Evolutionary conservation across 306 rosid genomes (phyloP).

Genomic region (Cotoneaster glaucophyllus): DNA sequence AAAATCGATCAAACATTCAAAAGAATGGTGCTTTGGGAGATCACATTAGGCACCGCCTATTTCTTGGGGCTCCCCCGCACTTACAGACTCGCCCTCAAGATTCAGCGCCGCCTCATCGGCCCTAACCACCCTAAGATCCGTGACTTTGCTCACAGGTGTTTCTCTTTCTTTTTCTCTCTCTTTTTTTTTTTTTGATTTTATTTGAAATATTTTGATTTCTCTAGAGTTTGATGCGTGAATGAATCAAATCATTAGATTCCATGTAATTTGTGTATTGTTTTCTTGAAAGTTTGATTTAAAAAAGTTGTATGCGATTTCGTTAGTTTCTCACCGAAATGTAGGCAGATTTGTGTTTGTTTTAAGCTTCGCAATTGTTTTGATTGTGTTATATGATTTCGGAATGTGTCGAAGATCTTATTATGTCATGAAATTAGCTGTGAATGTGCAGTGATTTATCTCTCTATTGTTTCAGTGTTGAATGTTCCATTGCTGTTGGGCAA

Average conservation of each 20-base stretch:
- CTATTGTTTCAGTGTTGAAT: neutral
- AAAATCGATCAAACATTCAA: neutral
- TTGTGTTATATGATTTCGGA: too few relatives aligned
- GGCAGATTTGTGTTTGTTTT: too few relatives aligned
- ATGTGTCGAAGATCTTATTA: too few relatives aligned
- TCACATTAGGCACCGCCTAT: constrained; percentile 86
- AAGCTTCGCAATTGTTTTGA: too few relatives aligned
- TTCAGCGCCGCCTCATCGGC: constrained; percentile 63
- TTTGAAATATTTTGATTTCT: neutral
- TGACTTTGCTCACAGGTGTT: constrained; percentile 60
- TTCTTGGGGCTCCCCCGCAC: constrained; percentile 86
- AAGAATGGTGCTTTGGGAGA: constrained; percentile 94
- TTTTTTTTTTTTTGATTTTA: neutral
- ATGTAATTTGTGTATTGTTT: too few relatives aligned
- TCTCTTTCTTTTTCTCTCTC: neutral
- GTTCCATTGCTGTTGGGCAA: neutral
- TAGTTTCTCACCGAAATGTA: too few relatives aligned
- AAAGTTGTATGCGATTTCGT: too few relatives aligned
- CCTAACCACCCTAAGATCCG: constrained; percentile 62
- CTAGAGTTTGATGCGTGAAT: too few relatives aligned
- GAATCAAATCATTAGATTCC: too few relatives aligned
- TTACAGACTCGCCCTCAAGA: constrained; percentile 59
- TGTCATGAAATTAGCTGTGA: neutral
- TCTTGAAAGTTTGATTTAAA: too few relatives aligned
- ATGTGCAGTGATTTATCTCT: neutral